Conservation (phyloP, 2,329 filamentous ascomycete species). For the Annulohypoxylon truncatum region DNA sequence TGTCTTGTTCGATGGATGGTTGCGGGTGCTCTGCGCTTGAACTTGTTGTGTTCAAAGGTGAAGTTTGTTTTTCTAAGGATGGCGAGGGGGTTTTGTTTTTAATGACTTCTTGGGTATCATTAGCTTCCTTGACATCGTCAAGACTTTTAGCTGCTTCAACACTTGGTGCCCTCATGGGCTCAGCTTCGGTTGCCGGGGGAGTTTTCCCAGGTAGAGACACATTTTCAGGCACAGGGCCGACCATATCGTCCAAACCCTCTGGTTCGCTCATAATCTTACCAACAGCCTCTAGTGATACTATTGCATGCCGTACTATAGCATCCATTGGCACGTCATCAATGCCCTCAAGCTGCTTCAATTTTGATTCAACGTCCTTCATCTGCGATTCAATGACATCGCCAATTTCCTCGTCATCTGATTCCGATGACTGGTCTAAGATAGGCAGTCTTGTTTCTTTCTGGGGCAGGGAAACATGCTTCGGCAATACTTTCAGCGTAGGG, state of each 20-base stretch:
- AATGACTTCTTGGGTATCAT: conserved; percentile 17
- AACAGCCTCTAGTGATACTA: conserved; percentile 62
- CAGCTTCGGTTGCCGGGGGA: conserved; percentile 35
- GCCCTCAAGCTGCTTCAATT: conserved; percentile 60
- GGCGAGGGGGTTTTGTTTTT: conserved; percentile 39
- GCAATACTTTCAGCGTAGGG: conserved; percentile 36
- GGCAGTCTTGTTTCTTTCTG: conserved; percentile 50
- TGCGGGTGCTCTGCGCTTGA: conserved; percentile 42
- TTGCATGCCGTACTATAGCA: conserved; percentile 60
- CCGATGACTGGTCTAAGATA: conserved; percentile 60
- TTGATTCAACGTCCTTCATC: conserved; percentile 63
- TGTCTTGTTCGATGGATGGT: conserved; percentile 47
- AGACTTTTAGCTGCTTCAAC: conserved; percentile 15
- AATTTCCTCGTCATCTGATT: conserved; percentile 68
- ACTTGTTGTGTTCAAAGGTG: conserved; percentile 11
- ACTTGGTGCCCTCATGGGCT: conserved; percentile 40
- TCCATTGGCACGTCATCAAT: conserved; percentile 55
- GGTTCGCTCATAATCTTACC: conserved; percentile 59
- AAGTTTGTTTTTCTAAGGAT: conserved; percentile 26
- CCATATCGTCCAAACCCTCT: conserved; percentile 57
- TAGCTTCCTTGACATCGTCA: conserved; percentile 17
- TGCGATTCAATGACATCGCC: conserved; percentile 66
- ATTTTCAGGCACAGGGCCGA: conserved; percentile 56
- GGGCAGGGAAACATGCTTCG: conserved; percentile 56
- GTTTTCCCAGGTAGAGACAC: conserved; percentile 42